Base-by-base conservation (phyloP, 495 filamentous ascomycete genomes). In the Mytilinidion resinicola region DNA sequence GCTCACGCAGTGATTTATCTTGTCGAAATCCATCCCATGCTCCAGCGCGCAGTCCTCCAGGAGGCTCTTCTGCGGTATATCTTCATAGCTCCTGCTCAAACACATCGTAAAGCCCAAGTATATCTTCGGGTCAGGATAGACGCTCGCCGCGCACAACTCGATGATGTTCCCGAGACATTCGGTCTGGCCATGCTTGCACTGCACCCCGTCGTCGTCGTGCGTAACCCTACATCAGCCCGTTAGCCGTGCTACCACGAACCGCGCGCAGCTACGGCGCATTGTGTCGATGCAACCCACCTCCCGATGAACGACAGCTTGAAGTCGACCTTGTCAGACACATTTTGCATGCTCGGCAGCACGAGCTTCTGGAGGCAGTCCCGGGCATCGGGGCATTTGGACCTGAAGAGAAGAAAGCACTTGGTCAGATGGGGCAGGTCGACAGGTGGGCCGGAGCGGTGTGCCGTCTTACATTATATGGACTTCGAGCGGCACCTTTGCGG, bases 161-260 rank as follows among this genome's bases (percentile, higher is more conserved):
- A 99, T 77, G 74, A 95, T 95, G 72, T 99, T 87, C 15, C 91
- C 91, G 64, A 97, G 82, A 67, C 93, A 99, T 75, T 99, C 93
- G 12, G 76, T 76, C 5, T 90, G 86, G 5, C 93, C 95, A 67
- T 97, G 93, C 70, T 76, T 95, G 77, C 95, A 99, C 12, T 77
- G 74, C 17, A 91, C 81, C 9, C 85, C 86, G 69, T 85, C 86
- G 68, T 76, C 71, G 21, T 71, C 38, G 44, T 70, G 59, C 39
- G 70, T 73, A 21, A 60, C 43, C 49, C 70, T 74, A 33, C 25
- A 30, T 8, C 15, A 4, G 9, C 5, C 15, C 25, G 21, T 39
- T 50, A 37, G 44, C 41, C 43, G 41, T 46, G 9, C n/a, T 21
- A 46, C 52, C 17, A 37, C 30, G 19, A 11, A 0, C 4, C 37